These are phyloP conservation scores for Cercospora sp. DNA, from an alignment of 2,329 filamentous ascomycete genomes.

Conservation along the genomic window DNA sequence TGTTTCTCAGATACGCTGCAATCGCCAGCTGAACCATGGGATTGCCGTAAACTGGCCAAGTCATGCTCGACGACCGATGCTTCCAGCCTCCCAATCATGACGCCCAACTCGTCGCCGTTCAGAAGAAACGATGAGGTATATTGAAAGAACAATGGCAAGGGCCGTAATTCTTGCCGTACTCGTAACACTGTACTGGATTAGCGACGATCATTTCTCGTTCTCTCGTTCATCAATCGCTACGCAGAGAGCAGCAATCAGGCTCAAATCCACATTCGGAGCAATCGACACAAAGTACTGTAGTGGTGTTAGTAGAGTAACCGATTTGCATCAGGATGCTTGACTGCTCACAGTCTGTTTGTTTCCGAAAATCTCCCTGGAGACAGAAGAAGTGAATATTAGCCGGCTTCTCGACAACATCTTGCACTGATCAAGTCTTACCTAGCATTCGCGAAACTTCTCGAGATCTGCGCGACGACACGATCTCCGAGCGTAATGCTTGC, in stretches of 20 bases:
- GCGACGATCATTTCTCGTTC: constrained; percentile 44
- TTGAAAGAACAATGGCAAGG: neutral
- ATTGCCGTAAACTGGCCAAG: neutral
- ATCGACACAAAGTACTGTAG: constrained; percentile 59
- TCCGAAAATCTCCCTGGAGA: constrained; percentile 55
- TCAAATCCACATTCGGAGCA: constrained; percentile 65
- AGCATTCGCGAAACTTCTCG: constrained; percentile 58
- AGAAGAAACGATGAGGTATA: neutral
- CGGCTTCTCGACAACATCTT: neutral
- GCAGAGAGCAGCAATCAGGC: constrained; percentile 65
- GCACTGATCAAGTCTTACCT: neutral
- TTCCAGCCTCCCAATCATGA: neutral
- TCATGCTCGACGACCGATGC: neutral
- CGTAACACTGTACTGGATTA: neutral
- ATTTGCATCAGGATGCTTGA: neutral
- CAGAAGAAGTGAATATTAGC: neutral
- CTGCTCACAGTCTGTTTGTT: constrained; percentile 57
- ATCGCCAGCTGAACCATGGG: neutral
- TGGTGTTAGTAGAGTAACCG: constrained; percentile 7
- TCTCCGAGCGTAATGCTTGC: constrained; percentile 58
- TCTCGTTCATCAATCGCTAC: constrained; percentile 69
- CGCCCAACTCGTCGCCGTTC: neutral
- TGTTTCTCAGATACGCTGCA: neutral
- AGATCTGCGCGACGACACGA: constrained; percentile 58
- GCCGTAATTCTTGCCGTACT: neutral